Base-by-base conservation (phyloP, 2,329 filamentous ascomycete genomes). In the Colletotrichum sp. region DNA sequence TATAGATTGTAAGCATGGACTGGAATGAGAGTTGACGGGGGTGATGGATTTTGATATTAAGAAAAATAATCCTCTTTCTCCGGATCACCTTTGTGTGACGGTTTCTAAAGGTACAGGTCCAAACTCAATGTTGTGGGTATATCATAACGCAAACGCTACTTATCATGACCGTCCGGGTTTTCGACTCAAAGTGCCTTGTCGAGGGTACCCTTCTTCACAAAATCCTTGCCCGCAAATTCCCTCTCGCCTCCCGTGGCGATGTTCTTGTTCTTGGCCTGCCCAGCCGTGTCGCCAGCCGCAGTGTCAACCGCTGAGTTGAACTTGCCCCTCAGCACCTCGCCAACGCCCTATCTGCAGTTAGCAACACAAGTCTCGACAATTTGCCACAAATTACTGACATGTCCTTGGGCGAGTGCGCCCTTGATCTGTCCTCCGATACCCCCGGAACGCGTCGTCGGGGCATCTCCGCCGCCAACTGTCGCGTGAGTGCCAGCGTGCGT, bases 231-330 rank as follows among this genome's bases (percentile, higher is more conserved):
- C 28, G 75, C 75, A 39, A 77, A 77, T 61, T 78, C 77, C 30
- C 75, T 71, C 66, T 78, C 75, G 1, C 77, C 77, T 4, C 75
- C 77, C 2, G 77, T 74, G 6, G 71, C 36, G 3, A 72, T 28
- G 52, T 28, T 43, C n/a, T 83, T 85, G 79, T 85, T 82, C 78
- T 83, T 81, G 64, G 85, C 78, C 75, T 82, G 79, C 57, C 81
- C 78, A 6, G 81, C 77, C 77, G 82, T 81, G 75, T 85, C 86
- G 64, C 75, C 75, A 1, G 76, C 68, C 60, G 83, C 77, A 8
- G 81, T 83, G 24, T 83, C 82, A 9, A 78, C 77, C 48, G 83
- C 75, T 60, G 83, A 84, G 79, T 84, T 83, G 78, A 84, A 84
- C 66, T 84, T 83, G 74, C 77, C 77, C 21, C 77, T 75, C 24